These are phyloP conservation scores for Lobosporangium transversale DNA, from an alignment of 192 early-diverging fungal genomes.

Conservation along the genomic window DNA sequence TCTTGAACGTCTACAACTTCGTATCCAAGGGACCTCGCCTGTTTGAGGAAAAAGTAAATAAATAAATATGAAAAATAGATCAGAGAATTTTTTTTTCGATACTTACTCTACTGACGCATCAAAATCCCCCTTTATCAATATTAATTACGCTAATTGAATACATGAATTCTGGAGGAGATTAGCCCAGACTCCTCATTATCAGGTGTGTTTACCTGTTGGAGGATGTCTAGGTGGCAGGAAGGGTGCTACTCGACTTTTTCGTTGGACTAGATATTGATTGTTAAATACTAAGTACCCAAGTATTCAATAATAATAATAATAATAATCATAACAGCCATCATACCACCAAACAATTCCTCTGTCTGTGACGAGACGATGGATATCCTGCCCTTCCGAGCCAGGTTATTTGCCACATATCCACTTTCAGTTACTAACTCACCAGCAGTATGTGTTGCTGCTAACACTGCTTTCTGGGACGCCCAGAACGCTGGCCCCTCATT, in stretches of 20 bases:
- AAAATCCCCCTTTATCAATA: not conserved
- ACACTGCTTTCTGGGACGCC: not conserved
- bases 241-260: no score
- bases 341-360: not conserved
- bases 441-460: constrained; percentile 16
- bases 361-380: not conserved
- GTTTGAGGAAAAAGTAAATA: no score
- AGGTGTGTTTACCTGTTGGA: not conserved
- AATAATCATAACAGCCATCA: not conserved
- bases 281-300: no score
- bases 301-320: not conserved
- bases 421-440: constrained; percentile 16
- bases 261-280: not conserved
- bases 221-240: not conserved
- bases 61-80: no score
- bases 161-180: not conserved
- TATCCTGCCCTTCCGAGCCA: constrained; percentile 7
- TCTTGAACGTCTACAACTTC: no score
- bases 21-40: no score
- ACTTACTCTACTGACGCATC: not conserved
- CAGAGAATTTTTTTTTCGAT: not conserved
- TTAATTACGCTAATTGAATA: not conserved
- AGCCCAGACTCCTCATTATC: not conserved
- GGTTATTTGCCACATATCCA: constrained; percentile 4
- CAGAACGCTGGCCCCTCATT: constrained; percentile 18